These are phyloP conservation scores for Corymbia calophylla DNA, from an alignment of 441 rosid species.

Conservation along the genomic window DNA sequence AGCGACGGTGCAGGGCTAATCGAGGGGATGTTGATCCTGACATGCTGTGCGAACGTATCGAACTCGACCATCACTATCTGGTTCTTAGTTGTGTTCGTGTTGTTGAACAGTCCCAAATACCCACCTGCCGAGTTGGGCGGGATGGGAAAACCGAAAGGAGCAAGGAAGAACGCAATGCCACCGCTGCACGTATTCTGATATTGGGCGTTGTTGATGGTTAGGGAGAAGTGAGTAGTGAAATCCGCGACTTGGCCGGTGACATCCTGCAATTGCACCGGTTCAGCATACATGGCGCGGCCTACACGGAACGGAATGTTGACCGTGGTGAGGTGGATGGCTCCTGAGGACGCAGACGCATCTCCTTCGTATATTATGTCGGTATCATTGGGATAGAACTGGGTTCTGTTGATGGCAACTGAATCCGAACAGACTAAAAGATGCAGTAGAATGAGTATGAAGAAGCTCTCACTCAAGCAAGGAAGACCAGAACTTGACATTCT, in stretches of 20 bases:
- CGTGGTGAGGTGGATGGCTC: neutral
- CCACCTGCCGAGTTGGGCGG: neutral
- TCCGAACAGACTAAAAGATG: neutral
- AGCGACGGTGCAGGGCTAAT: neutral
- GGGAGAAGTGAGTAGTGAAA: slow-evolving; percentile 14
- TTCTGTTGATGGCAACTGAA: neutral
- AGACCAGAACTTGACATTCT: neutral
- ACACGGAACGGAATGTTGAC: neutral
- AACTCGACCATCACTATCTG: slow-evolving; percentile 3
- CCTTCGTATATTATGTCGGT: neutral
- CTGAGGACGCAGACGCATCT: neutral
- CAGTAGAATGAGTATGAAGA: neutral
- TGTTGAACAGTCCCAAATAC: neutral
- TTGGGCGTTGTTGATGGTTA: slow-evolving; percentile 6
- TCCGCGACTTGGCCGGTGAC: neutral
- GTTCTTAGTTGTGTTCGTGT: neutral
- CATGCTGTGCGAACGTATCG: neutral
- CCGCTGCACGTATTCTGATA: neutral
- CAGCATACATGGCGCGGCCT: slow-evolving; percentile 23
- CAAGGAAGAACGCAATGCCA: neutral
- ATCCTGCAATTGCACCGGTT: slow-evolving; percentile 13
- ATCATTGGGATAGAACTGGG: neutral
- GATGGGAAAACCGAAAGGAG: neutral
- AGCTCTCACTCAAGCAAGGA: neutral
- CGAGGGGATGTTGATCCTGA: neutral